A percentile compares a stretch with the other conserved stretches of the same genome.
Evolutionary conservation across 257 asterid genomes (phyloP).

Genomic region (Solanum etuberosum): DNA sequence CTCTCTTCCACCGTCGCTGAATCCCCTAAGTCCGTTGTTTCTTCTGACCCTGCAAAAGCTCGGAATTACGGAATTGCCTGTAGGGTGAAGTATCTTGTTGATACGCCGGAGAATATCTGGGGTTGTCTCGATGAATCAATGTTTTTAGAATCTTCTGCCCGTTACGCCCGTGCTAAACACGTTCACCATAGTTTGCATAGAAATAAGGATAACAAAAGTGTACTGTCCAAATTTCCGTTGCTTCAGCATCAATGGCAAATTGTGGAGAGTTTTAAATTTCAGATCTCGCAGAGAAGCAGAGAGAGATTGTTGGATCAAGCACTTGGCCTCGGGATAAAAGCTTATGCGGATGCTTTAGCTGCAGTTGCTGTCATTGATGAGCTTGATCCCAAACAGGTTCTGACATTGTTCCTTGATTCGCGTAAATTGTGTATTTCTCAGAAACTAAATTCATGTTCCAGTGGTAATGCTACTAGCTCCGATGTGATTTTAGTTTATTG

Average conservation of each 20-base stretch:
- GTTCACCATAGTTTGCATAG: slow-evolving; percentile 56
- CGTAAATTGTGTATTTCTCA: slow-evolving; percentile 68
- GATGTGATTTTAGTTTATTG: slow-evolving; percentile 80
- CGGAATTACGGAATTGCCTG: slow-evolving; percentile 80
- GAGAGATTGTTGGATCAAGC: slow-evolving; percentile 80
- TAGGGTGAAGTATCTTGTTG: slow-evolving; percentile 96
- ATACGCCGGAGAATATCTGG: slow-evolving; percentile 97
- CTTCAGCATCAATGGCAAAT: slow-evolving; percentile 98
- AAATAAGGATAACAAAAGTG: slow-evolving; percentile 36
- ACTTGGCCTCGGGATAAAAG: slow-evolving; percentile 45
- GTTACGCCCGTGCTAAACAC: slow-evolving; percentile 83
- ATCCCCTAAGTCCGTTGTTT: slow-evolving; percentile 36
- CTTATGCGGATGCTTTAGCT: slow-evolving; percentile 93
- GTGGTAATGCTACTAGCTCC: slow-evolving; percentile 48
- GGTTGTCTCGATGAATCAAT: slow-evolving; percentile 95
- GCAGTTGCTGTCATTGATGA: slow-evolving; percentile 84
- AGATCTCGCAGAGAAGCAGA: slow-evolving; percentile 83
- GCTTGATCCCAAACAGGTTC: slow-evolving; percentile 70
- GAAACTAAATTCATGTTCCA: slow-evolving; percentile 60
- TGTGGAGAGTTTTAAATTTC: slow-evolving; percentile 87
- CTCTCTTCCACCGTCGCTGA: slow-evolving; percentile 55
- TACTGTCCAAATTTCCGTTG: slow-evolving; percentile 72
- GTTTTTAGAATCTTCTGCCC: slow-evolving; percentile 84
- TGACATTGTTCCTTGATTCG: slow-evolving; percentile 68
- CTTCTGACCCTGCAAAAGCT: slow-evolving; percentile 40